Evolutionary conservation across 2,329 filamentous ascomycete species (phyloP).

Genomic region (Coniochaeta sp.): DNA sequence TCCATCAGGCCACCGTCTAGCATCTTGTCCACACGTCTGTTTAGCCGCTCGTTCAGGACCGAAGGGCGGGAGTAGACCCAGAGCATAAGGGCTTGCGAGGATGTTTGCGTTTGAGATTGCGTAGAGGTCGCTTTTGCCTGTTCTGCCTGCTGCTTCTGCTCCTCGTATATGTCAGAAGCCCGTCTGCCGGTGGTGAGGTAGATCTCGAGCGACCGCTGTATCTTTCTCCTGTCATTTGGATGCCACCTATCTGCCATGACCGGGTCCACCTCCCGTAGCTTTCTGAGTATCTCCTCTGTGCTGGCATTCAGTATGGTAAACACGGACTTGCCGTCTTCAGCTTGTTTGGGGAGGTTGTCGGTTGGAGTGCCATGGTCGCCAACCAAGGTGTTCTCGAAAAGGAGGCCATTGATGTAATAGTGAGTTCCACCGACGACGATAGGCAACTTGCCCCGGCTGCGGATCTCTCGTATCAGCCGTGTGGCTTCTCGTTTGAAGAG

Average conservation of each 20-base stretch:
- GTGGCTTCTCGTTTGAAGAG: conserved; percentile 66
- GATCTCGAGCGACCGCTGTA: conserved; percentile 82
- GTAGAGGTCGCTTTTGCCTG: conserved; percentile 25
- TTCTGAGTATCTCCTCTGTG: conserved; percentile 63
- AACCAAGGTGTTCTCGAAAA: conserved; percentile 69
- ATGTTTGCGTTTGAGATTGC: conserved; percentile 9
- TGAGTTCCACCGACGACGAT: conserved; percentile 92
- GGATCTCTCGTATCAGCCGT: conserved; percentile 68
- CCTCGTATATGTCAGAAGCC: conserved; percentile 80
- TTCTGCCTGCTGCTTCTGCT: conserved; percentile 48
- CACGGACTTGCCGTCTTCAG: conserved; percentile 30
- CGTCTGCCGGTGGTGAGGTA: conserved; percentile 73
- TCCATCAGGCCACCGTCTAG: conserved; percentile 44
- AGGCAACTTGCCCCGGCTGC: conserved; percentile 68
- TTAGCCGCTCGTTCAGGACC: conserved; percentile 60
- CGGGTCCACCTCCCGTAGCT: conserved; percentile 75
- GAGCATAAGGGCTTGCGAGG: conserved; percentile 57
- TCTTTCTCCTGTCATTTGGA: conserved; percentile 85
- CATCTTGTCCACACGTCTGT: conserved; percentile 80
- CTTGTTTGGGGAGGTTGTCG: conserved; percentile 3
- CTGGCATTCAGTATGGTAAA: conserved; percentile 67
- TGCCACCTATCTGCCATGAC: conserved; percentile 89
- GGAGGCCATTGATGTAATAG: conserved; percentile 84
- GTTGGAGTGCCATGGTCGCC: conserved; percentile 17
- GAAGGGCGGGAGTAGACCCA: conserved; percentile 78